Conservation (phyloP, 371 early-diverging fungal genomes). For the Coemansia linderi region DNA sequence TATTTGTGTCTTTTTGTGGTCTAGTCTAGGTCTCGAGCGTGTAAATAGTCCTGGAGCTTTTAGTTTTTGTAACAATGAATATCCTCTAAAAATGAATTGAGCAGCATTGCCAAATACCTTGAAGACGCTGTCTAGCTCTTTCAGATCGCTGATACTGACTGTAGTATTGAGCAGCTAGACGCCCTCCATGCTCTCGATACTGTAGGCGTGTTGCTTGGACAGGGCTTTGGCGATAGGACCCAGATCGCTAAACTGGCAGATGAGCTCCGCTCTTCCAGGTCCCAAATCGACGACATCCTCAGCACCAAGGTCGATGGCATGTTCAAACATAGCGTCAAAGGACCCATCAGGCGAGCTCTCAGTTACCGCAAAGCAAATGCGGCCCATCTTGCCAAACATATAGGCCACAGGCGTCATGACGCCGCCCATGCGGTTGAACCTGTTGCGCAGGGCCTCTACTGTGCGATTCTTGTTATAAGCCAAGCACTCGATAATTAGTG, state of each 20-base stretch:
- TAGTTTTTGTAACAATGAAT: background rate
- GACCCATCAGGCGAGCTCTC: constrained; percentile 53
- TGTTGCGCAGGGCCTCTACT: constrained; percentile 66
- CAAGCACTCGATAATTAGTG: constrained; percentile 67
- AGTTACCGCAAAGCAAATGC: constrained; percentile 54
- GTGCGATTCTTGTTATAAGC: constrained; percentile 70
- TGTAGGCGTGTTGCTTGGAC: constrained; percentile 32
- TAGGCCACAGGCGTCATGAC: constrained; percentile 63
- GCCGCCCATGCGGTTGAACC: constrained; percentile 61
- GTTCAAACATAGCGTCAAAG: constrained; percentile 62
- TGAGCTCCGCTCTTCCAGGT: constrained; percentile 56
- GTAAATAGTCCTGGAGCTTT: background rate
- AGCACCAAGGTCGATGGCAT: constrained; percentile 64
- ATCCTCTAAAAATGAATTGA: background rate
- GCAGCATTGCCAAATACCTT: constrained; percentile 58
- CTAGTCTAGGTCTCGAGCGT: background rate
- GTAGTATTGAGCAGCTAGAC: constrained; percentile 57
- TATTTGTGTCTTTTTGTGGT: background rate
- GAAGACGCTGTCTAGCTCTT: constrained; percentile 62
- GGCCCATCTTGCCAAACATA: constrained; percentile 64
- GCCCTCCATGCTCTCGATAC: constrained; percentile 31
- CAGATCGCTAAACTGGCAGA: constrained; percentile 59
- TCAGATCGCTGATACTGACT: constrained; percentile 56
- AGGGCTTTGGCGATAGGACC: constrained; percentile 52
- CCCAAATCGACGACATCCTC: constrained; percentile 63